Evolutionary conservation across 805 yeast species (phyloP).

Genomic region (Saccharomycopsis sp.): DNA sequence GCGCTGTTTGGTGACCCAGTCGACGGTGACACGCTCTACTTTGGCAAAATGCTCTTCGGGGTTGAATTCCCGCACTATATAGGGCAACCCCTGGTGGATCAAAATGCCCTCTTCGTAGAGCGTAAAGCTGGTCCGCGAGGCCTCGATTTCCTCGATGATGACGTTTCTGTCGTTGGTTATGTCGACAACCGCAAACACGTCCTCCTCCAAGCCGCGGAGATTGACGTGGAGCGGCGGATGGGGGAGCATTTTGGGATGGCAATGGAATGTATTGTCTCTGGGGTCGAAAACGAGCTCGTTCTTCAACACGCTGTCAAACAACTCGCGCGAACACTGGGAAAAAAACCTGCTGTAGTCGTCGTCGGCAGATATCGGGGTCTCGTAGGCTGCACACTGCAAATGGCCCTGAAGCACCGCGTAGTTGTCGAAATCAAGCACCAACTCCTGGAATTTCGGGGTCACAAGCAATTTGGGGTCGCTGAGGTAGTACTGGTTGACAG

Average conservation of each 20-base stretch:
- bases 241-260: constrained; percentile 58
- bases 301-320: constrained; percentile 31
- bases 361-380: constrained; percentile 53
- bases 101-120: constrained; percentile 89
- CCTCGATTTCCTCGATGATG: constrained; percentile 85
- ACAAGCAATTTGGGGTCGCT: constrained; percentile 48
- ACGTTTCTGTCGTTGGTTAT: constrained; percentile 67
- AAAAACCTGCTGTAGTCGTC: constrained; percentile 56
- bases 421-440: constrained; percentile 56
- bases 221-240: constrained; percentile 77
- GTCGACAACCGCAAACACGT: constrained; percentile 83
- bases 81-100: constrained; percentile 89
- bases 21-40: constrained; percentile 84
- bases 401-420: constrained; percentile 68
- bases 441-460: constrained; percentile 47
- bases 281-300: constrained; percentile 29
- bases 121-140: constrained; percentile 82
- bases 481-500: constrained; percentile 81
- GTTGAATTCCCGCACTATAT: constrained; percentile 77
- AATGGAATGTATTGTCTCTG: constrained; percentile 42
- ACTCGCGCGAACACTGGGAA: constrained; percentile 19
- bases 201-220: constrained; percentile 78
- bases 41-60: constrained; percentile 73
- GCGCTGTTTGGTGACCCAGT: constrained; percentile 88
- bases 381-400: constrained; percentile 91